Conservation (phyloP, 805 yeast genomes). For the Groenewaldozyma salmanticensis region DNA sequence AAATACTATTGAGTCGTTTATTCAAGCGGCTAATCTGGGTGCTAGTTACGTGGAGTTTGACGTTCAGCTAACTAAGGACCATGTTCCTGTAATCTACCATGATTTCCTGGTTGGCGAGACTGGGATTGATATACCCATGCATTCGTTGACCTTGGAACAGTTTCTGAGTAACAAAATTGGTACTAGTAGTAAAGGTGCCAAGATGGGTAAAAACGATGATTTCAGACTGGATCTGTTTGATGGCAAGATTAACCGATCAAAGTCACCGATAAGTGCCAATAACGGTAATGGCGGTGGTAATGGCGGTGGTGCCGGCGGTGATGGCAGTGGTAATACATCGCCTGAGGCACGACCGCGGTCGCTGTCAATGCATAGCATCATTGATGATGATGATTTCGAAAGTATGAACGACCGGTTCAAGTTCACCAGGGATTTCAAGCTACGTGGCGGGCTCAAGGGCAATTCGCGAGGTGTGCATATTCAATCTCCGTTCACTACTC, state of each 20-base stretch:
- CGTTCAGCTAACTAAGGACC: slow-evolving; percentile 88
- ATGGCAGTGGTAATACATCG: slow-evolving; percentile 4
- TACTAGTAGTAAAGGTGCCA: background rate
- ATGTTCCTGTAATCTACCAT: slow-evolving; percentile 87
- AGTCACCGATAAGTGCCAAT: background rate
- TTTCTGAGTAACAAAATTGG: slow-evolving; percentile 30
- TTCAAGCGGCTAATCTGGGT: slow-evolving; percentile 93
- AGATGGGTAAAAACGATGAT: no score
- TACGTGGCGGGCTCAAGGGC: slow-evolving; percentile 84
- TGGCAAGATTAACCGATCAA: slow-evolving; percentile 6
- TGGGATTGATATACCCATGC: slow-evolving; percentile 96
- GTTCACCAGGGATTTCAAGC: slow-evolving; percentile 80
- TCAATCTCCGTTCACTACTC: slow-evolving; percentile 85
- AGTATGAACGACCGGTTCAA: slow-evolving; percentile 55
- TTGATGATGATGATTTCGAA: slow-evolving; percentile 28
- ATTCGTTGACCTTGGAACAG: slow-evolving; percentile 80
- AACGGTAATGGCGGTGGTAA: background rate
- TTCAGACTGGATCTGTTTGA: no score
- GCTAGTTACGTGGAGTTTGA: slow-evolving; percentile 96
- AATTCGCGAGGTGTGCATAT: slow-evolving; percentile 80
- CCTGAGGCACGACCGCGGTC: slow-evolving; percentile 31
- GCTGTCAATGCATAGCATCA: slow-evolving; percentile 20
- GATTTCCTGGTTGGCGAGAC: slow-evolving; percentile 92
- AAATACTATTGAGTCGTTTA: slow-evolving; percentile 87
- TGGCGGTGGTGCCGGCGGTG: slow-evolving; percentile 1